Evolutionary conservation across 345 rosid genomes (phyloP).

Genomic region (Salix brachista): DNA sequence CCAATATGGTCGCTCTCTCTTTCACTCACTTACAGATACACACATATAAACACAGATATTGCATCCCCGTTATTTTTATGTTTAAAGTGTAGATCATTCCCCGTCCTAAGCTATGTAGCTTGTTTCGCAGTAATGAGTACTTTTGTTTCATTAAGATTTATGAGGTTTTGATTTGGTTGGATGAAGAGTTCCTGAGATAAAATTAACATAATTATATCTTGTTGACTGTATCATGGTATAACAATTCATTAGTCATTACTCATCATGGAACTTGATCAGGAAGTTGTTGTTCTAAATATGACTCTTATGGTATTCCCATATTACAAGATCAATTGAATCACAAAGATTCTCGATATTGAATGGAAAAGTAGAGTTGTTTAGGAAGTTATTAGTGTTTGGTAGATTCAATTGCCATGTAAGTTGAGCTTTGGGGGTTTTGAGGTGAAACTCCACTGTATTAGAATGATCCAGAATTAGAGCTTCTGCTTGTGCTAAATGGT

Average conservation of each 20-base stretch:
- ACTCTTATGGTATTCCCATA: background rate
- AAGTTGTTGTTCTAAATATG: background rate
- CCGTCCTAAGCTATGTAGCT: background rate
- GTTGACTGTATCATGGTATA: background rate
- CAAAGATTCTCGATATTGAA: background rate
- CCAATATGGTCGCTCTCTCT: slow-evolving; percentile 62
- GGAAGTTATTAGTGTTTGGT: background rate
- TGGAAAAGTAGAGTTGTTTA: background rate
- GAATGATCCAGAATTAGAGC: background rate
- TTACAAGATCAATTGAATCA: background rate
- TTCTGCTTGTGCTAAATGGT: background rate
- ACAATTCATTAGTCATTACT: background rate
- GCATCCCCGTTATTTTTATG: background rate
- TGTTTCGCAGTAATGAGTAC: background rate
- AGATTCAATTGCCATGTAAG: background rate
- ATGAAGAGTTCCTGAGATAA: background rate
- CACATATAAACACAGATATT: background rate
- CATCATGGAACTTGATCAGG: background rate
- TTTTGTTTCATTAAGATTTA: background rate
- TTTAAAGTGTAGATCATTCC: background rate
- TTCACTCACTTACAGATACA: background rate
- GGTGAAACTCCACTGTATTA: background rate
- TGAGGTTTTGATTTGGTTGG: background rate
- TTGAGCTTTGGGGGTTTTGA: background rate
- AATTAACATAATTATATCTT: background rate